Base-by-base conservation (phyloP, 768 basidiomycete genomes). In the Flagelloscypha sp. region DNA sequence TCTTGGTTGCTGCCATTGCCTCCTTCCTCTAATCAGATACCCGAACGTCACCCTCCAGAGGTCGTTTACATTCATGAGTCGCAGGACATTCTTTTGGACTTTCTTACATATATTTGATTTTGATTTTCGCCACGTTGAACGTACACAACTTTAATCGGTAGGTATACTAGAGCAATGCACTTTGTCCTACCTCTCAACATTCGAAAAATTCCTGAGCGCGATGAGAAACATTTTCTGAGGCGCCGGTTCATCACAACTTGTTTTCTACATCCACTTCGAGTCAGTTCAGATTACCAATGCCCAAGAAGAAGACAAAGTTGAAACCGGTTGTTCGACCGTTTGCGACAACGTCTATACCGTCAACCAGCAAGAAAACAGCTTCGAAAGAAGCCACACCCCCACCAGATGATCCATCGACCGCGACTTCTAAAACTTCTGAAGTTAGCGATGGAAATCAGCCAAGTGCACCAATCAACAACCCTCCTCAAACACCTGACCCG, bases 281-380 rank as follows among this genome's bases (percentile, higher is more conserved):
- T 3, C 21, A 10, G 2, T 11, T 19, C n/a, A n/a, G n/a, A 30
- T 7, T 44, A n/a, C 38, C 21, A 32, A 85, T 85, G 84, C 66
- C 78, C 41, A 89, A 87, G 67, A 87, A 85, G 66, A 89, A 80
- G 70, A 89, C 85, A 62, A 75, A 85, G 53, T 54, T 83, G 48
- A 86, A 84, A 58, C 74, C 81, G 15, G 65, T 83, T 27, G 71
- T 57, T 27, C 76, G 88, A 37, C 84, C 84, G 11, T 87, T 89
- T 49, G 77, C 81, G 28, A 86, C 86, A 4, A 83, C 79, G 13
- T 89, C 87, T 8, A 68, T 87, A 18, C 83, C 84, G 20, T 88
- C 88, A 68, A 89, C 44, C 39, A 19, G 54, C 50, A 44, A 38
- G 50, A 44, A 21, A 25, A 48, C 51, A 21, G 47, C 41, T 23